Conservation (phyloP, 2,329 filamentous ascomycete species). For the Golovinomyces cichoracearum region DNA sequence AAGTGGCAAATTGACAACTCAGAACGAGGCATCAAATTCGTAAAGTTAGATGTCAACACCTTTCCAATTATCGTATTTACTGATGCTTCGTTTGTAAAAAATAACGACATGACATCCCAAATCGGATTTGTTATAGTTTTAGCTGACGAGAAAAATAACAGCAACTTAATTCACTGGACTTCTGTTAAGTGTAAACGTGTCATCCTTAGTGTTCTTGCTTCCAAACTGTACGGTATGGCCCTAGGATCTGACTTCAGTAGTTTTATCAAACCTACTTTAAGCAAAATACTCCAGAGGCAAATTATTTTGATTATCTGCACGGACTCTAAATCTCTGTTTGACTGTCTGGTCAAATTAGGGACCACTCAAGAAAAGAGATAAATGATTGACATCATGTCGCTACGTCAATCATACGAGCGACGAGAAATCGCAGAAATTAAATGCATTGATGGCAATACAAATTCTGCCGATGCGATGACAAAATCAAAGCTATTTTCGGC, state of each 20-base stretch:
- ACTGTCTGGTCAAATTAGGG: background rate
- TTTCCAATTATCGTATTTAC: background rate
- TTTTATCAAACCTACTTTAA: no score
- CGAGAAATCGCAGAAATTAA: background rate
- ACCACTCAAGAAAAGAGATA: background rate
- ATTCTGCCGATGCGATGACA: background rate
- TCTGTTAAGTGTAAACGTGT: no score
- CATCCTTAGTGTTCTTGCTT: no score
- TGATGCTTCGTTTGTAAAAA: background rate
- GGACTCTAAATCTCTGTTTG: background rate
- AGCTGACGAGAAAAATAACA: background rate
- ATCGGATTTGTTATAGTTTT: background rate
- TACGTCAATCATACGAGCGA: background rate
- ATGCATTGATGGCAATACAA: background rate
- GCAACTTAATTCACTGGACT: background rate
- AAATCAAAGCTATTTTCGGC: background rate
- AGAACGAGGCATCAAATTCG: background rate
- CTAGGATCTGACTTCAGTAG: no score
- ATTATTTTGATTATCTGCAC: background rate
- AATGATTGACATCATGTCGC: background rate
- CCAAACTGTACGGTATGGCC: no score
- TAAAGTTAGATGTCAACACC: background rate
- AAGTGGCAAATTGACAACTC: background rate
- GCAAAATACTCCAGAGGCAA: background rate
- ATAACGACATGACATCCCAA: background rate